Conservation (phyloP, 371 early-diverging fungal species). For the Rhizomucor miehei region DNA sequence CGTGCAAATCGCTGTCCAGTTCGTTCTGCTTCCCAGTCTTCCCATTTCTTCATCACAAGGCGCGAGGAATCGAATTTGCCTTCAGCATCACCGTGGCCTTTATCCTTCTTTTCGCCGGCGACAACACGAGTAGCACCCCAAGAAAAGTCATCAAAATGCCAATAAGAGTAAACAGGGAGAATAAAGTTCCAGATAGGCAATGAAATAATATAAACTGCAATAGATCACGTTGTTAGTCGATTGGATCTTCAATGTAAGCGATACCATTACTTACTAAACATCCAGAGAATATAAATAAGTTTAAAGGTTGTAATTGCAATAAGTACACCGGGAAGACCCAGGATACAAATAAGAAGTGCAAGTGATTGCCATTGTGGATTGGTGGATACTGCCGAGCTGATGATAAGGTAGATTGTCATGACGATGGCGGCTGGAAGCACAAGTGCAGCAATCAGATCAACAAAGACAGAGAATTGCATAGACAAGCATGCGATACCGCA, state of each 20-base stretch:
- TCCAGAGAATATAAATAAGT: constrained; percentile 78
- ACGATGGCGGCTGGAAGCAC: constrained; percentile 82
- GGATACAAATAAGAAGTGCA: constrained; percentile 59
- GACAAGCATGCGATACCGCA: constrained; percentile 88
- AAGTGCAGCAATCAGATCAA: constrained; percentile 83
- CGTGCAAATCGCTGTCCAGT: constrained; percentile 34
- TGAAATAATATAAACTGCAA: constrained; percentile 61
- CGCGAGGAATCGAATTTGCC: constrained; percentile 67
- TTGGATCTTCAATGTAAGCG: background rate
- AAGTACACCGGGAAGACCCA: constrained; percentile 83
- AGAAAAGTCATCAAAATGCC: constrained; percentile 96
- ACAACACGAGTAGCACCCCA: constrained; percentile 91
- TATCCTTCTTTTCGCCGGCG: constrained; percentile 64
- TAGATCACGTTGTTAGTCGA: background rate
- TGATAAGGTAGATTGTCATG: constrained; percentile 55
- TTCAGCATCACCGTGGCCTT: constrained; percentile 61
- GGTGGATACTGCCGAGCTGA: constrained; percentile 45
- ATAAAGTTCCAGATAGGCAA: constrained; percentile 96
- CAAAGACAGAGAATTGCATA: constrained; percentile 85
- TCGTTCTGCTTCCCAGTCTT: constrained; percentile 73
- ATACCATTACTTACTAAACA: constrained; percentile 50
- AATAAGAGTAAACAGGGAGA: constrained; percentile 91
- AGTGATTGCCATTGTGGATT: constrained; percentile 63
- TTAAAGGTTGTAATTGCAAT: constrained; percentile 86
- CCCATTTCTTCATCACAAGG: constrained; percentile 63